phyloP scores from a whole-genome alignment of 768 basidiomycete genomes.

The Pulveroboletus frians region DNA sequence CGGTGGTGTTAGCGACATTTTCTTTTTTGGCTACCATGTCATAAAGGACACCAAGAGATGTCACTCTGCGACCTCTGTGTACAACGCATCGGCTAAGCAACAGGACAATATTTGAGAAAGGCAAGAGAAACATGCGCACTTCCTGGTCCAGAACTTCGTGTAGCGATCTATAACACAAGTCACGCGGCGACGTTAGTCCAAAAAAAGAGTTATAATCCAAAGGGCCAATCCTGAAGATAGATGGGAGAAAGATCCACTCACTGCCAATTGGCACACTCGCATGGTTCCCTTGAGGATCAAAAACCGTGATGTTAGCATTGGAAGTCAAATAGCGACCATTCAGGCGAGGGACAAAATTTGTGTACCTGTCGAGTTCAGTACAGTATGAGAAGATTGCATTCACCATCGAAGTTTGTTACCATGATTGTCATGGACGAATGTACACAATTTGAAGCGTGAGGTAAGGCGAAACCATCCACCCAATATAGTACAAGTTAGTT shows the following conservation, averaged over 20 bases:
- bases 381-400: neutral
- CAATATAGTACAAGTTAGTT: too few relatives aligned
- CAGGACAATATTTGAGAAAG: neutral
- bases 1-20: conserved; percentile 67
- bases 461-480: too few relatives aligned
- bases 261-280: conserved; percentile 44
- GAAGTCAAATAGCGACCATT: conserved; percentile 75
- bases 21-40: conserved; percentile 62
- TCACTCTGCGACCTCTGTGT: conserved; percentile 58
- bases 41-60: conserved; percentile 74
- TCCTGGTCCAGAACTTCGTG: conserved; percentile 67
- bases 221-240: too few relatives aligned
- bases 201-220: neutral
- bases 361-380: conserved; percentile 37
- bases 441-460: too few relatives aligned
- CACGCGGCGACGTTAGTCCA: conserved; percentile 30
- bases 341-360: conserved; percentile 61
- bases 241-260: conserved; percentile 13
- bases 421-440: too few relatives aligned
- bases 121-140: conserved; percentile 39
- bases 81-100: neutral
- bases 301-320: conserved; percentile 79
- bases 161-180: conserved; percentile 47
- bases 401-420: neutral
- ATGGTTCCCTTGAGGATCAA: conserved; percentile 34